These are phyloP conservation scores for Marasmius tenuissimus DNA, from an alignment of 1,284 basidiomycete genomes.

Conservation along the genomic window DNA sequence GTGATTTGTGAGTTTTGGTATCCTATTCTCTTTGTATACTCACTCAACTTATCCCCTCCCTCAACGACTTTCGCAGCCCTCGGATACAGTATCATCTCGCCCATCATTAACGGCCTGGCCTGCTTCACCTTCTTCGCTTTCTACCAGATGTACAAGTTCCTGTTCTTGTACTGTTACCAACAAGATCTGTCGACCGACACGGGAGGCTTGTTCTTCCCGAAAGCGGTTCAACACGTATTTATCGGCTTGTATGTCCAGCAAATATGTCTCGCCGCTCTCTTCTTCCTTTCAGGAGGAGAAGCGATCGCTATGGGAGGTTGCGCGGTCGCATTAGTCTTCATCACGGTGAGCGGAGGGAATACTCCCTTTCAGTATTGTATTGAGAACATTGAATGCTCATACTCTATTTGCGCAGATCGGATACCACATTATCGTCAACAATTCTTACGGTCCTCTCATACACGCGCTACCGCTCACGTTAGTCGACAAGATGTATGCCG, in stretches of 20 bases:
- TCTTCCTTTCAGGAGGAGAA: slow-evolving; percentile 77
- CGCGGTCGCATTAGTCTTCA: slow-evolving; percentile 80
- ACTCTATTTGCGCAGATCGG: slow-evolving; percentile 43
- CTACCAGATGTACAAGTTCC: slow-evolving; percentile 87
- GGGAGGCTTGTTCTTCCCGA: slow-evolving; percentile 94
- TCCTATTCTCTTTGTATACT: no score
- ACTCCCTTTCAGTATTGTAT: no score
- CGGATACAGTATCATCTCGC: slow-evolving; percentile 90
- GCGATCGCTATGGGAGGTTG: slow-evolving; percentile 76
- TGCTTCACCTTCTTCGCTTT: slow-evolving; percentile 82
- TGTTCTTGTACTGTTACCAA: slow-evolving; percentile 82
- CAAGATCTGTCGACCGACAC: slow-evolving; percentile 79
- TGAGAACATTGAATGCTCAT: no score
- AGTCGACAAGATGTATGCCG: slow-evolving; percentile 65
- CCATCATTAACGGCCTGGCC: slow-evolving; percentile 92
- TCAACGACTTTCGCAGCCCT: slow-evolving; percentile 39
- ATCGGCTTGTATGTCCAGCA: slow-evolving; percentile 90
- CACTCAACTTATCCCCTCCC: background rate
- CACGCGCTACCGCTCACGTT: slow-evolving; percentile 74
- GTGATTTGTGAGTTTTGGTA: slow-evolving; percentile 74
- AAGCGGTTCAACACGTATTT: slow-evolving; percentile 90
- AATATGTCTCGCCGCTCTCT: slow-evolving; percentile 80
- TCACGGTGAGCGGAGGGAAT: slow-evolving; percentile 58
- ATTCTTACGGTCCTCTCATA: slow-evolving; percentile 68
- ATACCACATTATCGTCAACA: slow-evolving; percentile 67